These are phyloP conservation scores for Aquilaria malaccensis DNA, from an alignment of 345 rosid genomes.

Conservation along the genomic window DNA sequence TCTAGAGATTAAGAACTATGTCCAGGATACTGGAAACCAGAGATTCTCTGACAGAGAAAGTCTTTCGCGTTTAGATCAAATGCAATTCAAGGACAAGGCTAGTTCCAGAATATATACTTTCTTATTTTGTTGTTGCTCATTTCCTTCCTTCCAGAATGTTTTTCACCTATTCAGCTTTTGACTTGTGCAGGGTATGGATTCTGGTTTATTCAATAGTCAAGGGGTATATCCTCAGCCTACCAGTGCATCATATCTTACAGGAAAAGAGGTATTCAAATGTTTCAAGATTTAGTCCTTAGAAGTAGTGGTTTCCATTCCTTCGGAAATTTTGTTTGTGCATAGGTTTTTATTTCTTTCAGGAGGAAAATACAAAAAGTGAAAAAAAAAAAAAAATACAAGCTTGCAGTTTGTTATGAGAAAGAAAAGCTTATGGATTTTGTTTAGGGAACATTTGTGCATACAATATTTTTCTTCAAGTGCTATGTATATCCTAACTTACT, in stretches of 20 bases:
- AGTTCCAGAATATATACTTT: slow-evolving; percentile 26
- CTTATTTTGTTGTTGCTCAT: not conserved
- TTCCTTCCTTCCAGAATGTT: slow-evolving; percentile 1
- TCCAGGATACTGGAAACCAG: slow-evolving; percentile 60
- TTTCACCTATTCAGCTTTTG: slow-evolving; percentile 10
- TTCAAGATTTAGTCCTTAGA: slow-evolving; percentile 1
- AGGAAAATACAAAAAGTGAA: too few species aligned
- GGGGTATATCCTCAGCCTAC: slow-evolving; percentile 80
- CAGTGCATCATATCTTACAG: slow-evolving; percentile 37
- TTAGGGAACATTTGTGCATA: too few species aligned
- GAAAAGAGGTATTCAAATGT: slow-evolving; percentile 51
- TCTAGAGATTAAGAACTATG: slow-evolving; percentile 51
- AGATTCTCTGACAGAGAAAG: slow-evolving; percentile 42
- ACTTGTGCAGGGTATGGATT: slow-evolving; percentile 44
- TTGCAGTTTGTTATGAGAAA: too few species aligned
- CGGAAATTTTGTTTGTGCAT: not conserved
- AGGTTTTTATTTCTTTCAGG: too few species aligned
- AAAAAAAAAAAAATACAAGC: too few species aligned
- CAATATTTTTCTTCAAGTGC: too few species aligned
- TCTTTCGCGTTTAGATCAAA: slow-evolving; percentile 42
- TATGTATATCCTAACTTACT: too few species aligned
- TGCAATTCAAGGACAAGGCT: slow-evolving; percentile 62
- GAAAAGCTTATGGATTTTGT: too few species aligned
- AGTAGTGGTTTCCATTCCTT: not conserved
- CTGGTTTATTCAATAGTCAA: slow-evolving; percentile 61